Evolutionary conservation across 129 eudicot genomes (phyloP).

Genomic region (Pseudognaphalium luteoalbum): DNA sequence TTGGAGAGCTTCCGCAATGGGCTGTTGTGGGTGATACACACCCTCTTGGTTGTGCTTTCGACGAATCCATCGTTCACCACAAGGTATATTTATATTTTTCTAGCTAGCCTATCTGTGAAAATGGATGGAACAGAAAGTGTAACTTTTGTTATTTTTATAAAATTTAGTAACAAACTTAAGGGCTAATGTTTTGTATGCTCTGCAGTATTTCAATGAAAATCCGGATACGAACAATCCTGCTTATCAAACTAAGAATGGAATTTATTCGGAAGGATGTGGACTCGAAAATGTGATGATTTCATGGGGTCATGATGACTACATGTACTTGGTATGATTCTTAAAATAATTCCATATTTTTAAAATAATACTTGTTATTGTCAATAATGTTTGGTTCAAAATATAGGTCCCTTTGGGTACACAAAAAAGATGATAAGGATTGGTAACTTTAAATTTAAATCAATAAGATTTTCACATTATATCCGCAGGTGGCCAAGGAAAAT

Average conservation of each 20-base stretch:
- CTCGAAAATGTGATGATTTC: constrained; percentile 77
- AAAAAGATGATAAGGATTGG: not conserved
- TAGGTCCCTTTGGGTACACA: not conserved
- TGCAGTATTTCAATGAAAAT: constrained; percentile 68
- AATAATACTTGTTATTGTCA: not conserved
- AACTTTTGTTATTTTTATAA: no score
- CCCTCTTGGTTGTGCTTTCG: constrained; percentile 93
- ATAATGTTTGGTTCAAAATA: no score
- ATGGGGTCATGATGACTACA: constrained; percentile 96
- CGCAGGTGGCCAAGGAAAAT: constrained; percentile 83
- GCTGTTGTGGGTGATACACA: constrained; percentile 94
- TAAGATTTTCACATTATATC: not conserved
- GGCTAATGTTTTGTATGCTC: not conserved
- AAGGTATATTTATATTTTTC: constrained; percentile 43
- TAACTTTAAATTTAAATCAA: no score
- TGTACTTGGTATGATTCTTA: constrained; percentile 66
- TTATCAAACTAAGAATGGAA: constrained; percentile 68
- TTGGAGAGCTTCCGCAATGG: constrained; percentile 95
- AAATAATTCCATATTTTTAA: no score
- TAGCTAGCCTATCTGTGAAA: no score
- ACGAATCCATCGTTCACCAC: constrained; percentile 77
- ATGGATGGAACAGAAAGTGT: no score
- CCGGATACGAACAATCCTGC: constrained; percentile 54
- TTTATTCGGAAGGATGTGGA: constrained; percentile 82
- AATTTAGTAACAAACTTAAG: not conserved